Base-by-base conservation (phyloP, 2,329 filamentous ascomycete species). In the Penicillium psychrosexuale region DNA sequence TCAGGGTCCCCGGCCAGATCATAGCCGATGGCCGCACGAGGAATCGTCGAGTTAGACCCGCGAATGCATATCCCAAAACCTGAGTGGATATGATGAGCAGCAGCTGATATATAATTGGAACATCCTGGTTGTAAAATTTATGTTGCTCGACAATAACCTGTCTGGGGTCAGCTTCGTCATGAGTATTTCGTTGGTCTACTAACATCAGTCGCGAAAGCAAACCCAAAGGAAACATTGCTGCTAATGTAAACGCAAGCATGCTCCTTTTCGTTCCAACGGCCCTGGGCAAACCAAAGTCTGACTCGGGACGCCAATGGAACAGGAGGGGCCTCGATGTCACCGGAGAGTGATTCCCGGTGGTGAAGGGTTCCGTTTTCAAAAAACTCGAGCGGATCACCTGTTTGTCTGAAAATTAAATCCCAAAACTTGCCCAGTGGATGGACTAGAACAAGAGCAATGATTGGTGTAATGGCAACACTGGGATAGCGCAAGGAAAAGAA, bases 401-500 rank as follows among this genome's bases (percentile, higher is more conserved):
- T 62, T 61, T 79, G 77, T 75, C 91, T 91, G 22, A 94, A 75
- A 5, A 86, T 47, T 51, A 82, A 80, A 68, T 95, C 91, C 88
- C 91, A 93, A 28, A 91, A 69, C 24, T 90, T 82, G 56, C 91
- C 91, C 51, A 95, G 82, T 2, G 91, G 91, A 68, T 94, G 91
- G 44, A 91, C 90, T 53, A 96, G 84, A 55, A 76, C 63, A 31
- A 65, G 56, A 19, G 63, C 63, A 51, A 96, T 95, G 62, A 96
- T 89, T 37, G 90, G 90, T 22, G 90, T 93, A 67, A 95, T 93
- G 57, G 89, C 88, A 71, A 95, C 90, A 72, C 90, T 94, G 28
- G 91, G 91, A 79, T 94, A 95, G 82, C 91, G 83, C 69, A 95
- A 78, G 34, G 90, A 92, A 78, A 95, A 96, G 77, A 95, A 94